phyloP scores from a whole-genome alignment of 2,329 filamentous ascomycete species.

The Taxawa tesnikishii region DNA sequence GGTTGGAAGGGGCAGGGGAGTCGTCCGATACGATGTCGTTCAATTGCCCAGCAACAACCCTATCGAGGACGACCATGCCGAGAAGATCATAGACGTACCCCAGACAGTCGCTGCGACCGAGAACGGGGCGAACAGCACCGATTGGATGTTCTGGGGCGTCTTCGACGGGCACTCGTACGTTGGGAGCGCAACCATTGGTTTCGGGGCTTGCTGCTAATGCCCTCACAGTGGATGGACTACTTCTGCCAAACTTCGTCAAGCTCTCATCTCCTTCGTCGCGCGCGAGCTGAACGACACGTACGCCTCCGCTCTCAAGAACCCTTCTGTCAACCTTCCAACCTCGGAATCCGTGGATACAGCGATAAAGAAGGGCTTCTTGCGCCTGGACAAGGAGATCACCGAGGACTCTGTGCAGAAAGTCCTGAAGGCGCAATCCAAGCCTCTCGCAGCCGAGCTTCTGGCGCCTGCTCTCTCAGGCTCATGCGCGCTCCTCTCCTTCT shows the following conservation, averaged over 20 bases:
- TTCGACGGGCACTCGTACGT: slow-evolving; percentile 89
- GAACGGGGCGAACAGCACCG: slow-evolving; percentile 48
- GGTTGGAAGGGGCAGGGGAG: slow-evolving; percentile 78
- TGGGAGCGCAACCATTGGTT: too few relatives aligned
- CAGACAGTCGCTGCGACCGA: slow-evolving; percentile 43
- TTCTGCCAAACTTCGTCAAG: slow-evolving; percentile 86
- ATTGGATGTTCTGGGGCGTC: slow-evolving; percentile 99
- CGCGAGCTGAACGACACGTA: slow-evolving; percentile 88
- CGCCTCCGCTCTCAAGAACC: slow-evolving; percentile 53
- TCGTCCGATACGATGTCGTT: slow-evolving; percentile 87
- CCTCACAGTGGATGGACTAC: slow-evolving; percentile 79
- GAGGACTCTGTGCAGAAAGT: slow-evolving; percentile 88
- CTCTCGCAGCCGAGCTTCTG: slow-evolving; percentile 80
- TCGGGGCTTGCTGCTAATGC: too few relatives aligned
- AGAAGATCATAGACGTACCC: slow-evolving; percentile 92
- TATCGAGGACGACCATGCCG: slow-evolving; percentile 95
- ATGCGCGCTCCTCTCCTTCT: slow-evolving; percentile 91
- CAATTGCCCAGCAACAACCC: slow-evolving; percentile 94
- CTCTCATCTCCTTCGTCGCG: slow-evolving; percentile 83
- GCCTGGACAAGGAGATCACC: slow-evolving; percentile 87
- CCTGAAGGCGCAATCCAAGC: slow-evolving; percentile 75
- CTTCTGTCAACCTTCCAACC: slow-evolving; percentile 50
- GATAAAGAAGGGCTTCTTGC: slow-evolving; percentile 83
- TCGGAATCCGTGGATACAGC: slow-evolving; percentile 75
- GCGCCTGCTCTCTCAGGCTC: slow-evolving; percentile 94